Conservation (phyloP, 495 filamentous ascomycete genomes). For the Xylaria venustula region DNA sequence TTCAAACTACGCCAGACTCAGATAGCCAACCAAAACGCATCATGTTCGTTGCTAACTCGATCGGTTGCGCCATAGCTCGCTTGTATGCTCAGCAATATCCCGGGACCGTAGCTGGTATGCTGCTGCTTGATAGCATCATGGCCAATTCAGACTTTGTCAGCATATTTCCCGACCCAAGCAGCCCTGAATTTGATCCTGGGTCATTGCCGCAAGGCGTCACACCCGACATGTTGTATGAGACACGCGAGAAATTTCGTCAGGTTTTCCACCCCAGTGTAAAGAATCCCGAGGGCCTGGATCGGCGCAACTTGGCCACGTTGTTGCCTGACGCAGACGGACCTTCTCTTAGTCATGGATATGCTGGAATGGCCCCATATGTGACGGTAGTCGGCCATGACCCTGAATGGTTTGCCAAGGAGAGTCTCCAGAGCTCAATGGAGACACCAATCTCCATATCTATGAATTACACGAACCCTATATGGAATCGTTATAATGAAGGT, state of each 20-base stretch:
- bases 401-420: constrained; percentile 55
- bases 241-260: constrained; percentile 36
- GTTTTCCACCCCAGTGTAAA: constrained; percentile 55
- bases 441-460: constrained; percentile 46
- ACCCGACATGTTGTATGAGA: constrained; percentile 43
- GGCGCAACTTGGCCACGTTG: constrained; percentile 46
- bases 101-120: constrained; percentile 41
- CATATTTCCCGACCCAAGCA: constrained; percentile 60
- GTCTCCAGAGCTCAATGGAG: constrained; percentile 32
- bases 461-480: constrained; percentile 53
- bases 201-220: constrained; percentile 44
- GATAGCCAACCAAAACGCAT: constrained; percentile 24
- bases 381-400: constrained; percentile 63
- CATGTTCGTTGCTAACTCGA: constrained; percentile 56
- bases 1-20: constrained; percentile 30
- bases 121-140: constrained; percentile 64
- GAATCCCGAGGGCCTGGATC: constrained; percentile 56
- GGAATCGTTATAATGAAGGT: constrained; percentile 58
- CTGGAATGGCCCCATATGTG: constrained; percentile 40
- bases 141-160: constrained; percentile 59
- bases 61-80: constrained; percentile 59
- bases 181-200: constrained; percentile 41
- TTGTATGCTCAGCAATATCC: constrained; percentile 53
- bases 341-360: constrained; percentile 35
- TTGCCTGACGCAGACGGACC: constrained; percentile 53